These are phyloP conservation scores for Planoprotostelium fungivorum DNA, from an alignment of 78 protist species.

Conservation along the genomic window DNA sequence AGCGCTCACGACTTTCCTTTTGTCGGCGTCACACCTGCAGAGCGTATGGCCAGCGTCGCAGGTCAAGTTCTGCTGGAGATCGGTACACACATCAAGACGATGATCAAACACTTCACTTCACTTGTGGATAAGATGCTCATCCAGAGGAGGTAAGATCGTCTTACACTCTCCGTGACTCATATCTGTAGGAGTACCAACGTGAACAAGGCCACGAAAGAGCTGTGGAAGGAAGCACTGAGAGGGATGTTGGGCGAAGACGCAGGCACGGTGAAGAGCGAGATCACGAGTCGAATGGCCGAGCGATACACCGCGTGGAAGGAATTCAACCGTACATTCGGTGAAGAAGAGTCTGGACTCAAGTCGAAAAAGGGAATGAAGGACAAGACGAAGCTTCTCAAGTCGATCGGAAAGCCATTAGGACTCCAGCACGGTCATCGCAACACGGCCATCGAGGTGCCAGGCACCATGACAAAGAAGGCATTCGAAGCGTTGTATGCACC, in stretches of 20 bases:
- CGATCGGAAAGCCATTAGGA: not conserved
- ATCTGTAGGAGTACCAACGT: not conserved
- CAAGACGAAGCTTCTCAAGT: not conserved
- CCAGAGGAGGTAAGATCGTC: not conserved
- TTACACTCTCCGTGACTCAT: not conserved
- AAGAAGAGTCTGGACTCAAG: not conserved
- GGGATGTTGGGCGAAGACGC: no score
- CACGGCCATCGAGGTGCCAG: not conserved
- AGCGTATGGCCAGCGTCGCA: not conserved
- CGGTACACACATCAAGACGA: not conserved
- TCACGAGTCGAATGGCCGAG: not conserved
- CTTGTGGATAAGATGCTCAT: not conserved
- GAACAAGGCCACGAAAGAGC: not conserved
- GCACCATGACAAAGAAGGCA: not conserved
- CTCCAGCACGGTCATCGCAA: not conserved
- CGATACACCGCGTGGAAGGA: not conserved
- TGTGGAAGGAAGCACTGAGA: not conserved
- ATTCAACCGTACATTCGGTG: not conserved
- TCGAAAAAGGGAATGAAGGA: not conserved
- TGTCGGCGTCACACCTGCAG: not conserved
- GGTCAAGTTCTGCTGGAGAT: not conserved
- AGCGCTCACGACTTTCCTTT: not conserved
- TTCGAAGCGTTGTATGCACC: not conserved
- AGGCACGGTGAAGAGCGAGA: no score
- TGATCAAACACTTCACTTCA: not conserved